These are phyloP conservation scores for Saccharum hybrid DNA, from an alignment of 202 grass and related monocot genomes.

Conservation along the genomic window DNA sequence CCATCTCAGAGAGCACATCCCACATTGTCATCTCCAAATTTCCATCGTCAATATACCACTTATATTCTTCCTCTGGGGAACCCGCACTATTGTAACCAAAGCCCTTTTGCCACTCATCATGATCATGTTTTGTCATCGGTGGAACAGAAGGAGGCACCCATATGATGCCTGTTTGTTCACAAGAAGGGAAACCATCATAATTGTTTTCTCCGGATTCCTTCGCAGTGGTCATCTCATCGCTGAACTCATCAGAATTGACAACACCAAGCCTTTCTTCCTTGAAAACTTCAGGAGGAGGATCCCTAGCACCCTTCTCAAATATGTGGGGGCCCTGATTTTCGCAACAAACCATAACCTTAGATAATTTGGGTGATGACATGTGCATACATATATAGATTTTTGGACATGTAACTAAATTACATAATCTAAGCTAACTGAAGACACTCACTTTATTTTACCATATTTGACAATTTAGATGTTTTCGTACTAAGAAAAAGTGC, in stretches of 20 bases:
- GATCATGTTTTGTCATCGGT: constrained; percentile 66
- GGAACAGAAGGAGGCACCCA: constrained; percentile 89
- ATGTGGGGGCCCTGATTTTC: constrained; percentile 12
- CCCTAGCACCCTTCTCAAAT: constrained; percentile 14
- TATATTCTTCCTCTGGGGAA: constrained; percentile 73
- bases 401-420: neutral
- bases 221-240: constrained; percentile 22
- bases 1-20: constrained; percentile 82
- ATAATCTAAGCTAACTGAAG: neutral
- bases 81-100: constrained; percentile 57
- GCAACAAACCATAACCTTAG: neutral
- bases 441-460: neutral
- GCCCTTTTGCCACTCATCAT: constrained; percentile 63
- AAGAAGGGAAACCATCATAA: constrained; percentile 57
- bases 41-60: constrained; percentile 70
- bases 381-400: neutral
- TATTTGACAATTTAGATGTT: neutral
- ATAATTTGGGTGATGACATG: neutral
- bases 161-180: constrained; percentile 63
- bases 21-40: constrained; percentile 85
- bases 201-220: constrained; percentile 52
- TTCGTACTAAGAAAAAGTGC: neutral
- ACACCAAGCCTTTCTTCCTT: constrained; percentile 26
- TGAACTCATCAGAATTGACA: constrained; percentile 31
- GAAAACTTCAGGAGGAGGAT: constrained; percentile 26